phyloP scores from a whole-genome alignment of 1,139 yeast genomes.

The Sugiyamaella japonica region DNA sequence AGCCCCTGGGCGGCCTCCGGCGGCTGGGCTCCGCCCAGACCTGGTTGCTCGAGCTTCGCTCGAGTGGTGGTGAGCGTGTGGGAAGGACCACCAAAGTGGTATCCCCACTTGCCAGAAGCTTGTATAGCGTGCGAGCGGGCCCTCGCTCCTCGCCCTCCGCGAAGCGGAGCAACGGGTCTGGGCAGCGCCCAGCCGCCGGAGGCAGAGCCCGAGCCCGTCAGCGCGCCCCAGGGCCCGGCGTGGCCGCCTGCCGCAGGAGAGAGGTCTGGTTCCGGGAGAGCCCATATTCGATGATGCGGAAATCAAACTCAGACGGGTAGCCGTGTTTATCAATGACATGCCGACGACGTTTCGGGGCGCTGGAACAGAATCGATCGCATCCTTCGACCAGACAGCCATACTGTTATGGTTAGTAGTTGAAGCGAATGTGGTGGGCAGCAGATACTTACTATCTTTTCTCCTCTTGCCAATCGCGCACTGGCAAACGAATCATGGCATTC shows the following conservation, averaged over 20 bases:
- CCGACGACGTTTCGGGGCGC: conserved; percentile 46
- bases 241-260: conserved; percentile 8
- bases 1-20: no score
- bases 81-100: no score
- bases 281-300: conserved; percentile 23
- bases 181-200: not conserved
- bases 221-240: no score
- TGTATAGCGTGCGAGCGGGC: no score
- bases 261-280: conserved; percentile 18
- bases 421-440: no score
- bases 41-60: no score
- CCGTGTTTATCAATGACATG: conserved; percentile 55
- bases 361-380: conserved; percentile 44
- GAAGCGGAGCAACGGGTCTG: not conserved
- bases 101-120: no score
- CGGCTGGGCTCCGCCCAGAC: no score
- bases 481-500: conserved; percentile 58
- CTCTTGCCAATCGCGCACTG: conserved; percentile 43
- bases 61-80: no score
- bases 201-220: no score
- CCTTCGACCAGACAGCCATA: conserved; percentile 47
- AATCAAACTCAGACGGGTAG: conserved; percentile 44
- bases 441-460: conserved; percentile 39
- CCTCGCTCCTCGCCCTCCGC: not conserved
- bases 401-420: not conserved